Conservation (phyloP, 192 early-diverging fungal species). For the Entrophospora sp. region DNA sequence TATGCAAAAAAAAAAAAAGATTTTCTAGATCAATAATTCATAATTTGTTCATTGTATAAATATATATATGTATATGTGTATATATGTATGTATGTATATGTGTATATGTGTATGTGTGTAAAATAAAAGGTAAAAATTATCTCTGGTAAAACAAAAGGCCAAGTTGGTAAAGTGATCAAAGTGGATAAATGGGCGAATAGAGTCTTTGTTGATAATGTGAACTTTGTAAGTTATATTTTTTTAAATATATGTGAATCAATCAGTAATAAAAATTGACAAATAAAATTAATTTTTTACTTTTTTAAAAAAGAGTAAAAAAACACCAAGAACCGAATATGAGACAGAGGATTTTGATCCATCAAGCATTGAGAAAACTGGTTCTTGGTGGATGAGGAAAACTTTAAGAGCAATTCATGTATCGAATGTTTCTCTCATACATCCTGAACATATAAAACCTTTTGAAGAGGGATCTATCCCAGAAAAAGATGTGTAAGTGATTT, state of each 20-base stretch:
- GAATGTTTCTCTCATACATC: constrained; percentile 38
- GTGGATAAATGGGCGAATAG: constrained; percentile 13
- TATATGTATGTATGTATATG: not conserved
- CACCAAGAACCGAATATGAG: not conserved
- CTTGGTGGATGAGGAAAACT: constrained; percentile 9
- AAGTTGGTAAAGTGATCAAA: constrained; percentile 10
- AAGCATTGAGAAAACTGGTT: not conserved
- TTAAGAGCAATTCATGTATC: constrained; percentile 37
- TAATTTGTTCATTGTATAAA: not conserved
- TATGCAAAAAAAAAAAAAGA: not conserved
- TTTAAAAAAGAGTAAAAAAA: constrained; percentile 6
- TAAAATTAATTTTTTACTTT: not conserved
- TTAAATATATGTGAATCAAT: not conserved
- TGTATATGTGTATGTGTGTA: not conserved
- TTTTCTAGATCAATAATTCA: not conserved
- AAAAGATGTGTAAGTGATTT: not conserved
- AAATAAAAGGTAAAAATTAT: constrained; percentile 15
- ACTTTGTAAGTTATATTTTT: not conserved
- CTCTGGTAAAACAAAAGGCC: not conserved
- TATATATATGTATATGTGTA: not conserved
- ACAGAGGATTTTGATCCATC: not conserved
- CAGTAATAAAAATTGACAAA: not conserved
- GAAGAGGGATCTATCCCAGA: not conserved
- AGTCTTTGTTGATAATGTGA: constrained; percentile 1
- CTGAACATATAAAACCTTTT: constrained; percentile 22